These are phyloP conservation scores for Sporothrix luriei DNA, from an alignment of 2,329 filamentous ascomycete genomes.

Conservation along the genomic window DNA sequence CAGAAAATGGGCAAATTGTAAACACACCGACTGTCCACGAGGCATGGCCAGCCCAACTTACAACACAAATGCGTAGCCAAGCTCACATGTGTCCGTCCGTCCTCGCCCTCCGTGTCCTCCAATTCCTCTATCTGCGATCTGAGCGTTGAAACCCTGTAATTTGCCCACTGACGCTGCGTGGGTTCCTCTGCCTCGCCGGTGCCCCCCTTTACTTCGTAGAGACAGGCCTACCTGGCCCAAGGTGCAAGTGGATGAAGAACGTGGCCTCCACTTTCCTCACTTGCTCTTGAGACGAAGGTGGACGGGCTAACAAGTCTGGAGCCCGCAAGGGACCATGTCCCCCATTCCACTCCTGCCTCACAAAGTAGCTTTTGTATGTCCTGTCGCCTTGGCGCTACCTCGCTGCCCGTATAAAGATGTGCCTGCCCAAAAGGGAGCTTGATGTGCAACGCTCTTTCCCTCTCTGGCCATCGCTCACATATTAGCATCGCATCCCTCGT, in stretches of 20 bases:
- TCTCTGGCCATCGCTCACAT: conserved; percentile 23
- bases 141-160: conserved; percentile 9
- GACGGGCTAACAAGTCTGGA: conserved; percentile 4
- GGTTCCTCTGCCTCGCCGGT: not conserved
- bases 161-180: conserved; percentile 17
- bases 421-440: conserved; percentile 22
- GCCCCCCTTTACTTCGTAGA: not conserved
- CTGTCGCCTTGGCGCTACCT: not conserved
- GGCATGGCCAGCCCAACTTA: not conserved
- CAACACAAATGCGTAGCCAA: not conserved
- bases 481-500: conserved; percentile 20
- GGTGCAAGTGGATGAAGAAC: not conserved
- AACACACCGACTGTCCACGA: not conserved
- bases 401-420: not conserved
- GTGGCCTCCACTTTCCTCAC: conserved; percentile 16
- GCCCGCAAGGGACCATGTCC: conserved; percentile 22
- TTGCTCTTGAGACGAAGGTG: conserved; percentile 7
- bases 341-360: conserved; percentile 10
- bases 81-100: not conserved
- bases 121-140: not conserved
- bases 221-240: conserved; percentile 13
- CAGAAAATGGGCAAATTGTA: not conserved
- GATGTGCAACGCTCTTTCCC: conserved; percentile 16
- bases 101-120: not conserved
- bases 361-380: conserved; percentile 24